These are phyloP conservation scores for Przewalskia tangutica DNA, from an alignment of 257 asterid genomes.

Conservation along the genomic window DNA sequence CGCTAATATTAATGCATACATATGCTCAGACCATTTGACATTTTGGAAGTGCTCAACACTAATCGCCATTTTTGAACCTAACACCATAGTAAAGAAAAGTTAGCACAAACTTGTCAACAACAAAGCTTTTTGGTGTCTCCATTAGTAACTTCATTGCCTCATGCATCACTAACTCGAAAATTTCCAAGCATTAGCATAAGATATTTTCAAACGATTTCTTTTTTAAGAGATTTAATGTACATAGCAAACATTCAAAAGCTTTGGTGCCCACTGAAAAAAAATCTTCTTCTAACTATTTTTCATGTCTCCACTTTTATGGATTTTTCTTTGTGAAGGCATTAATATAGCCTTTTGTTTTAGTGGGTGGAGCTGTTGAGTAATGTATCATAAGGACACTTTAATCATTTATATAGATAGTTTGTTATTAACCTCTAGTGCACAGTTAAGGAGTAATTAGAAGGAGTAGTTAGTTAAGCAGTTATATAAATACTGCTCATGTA, in stretches of 20 bases:
- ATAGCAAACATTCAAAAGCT: background rate
- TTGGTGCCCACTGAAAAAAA: background rate
- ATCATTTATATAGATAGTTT: no score
- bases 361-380: background rate
- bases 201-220: background rate
- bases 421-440: no score
- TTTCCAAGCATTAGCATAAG: background rate
- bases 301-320: background rate
- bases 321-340: background rate
- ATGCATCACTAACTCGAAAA: background rate
- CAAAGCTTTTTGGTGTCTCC: background rate
- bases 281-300: background rate
- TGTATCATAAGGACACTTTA: background rate
- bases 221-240: background rate
- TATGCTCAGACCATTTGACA: background rate
- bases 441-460: no score
- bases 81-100: background rate
- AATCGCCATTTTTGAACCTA: background rate
- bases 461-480: no score
- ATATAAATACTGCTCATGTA: no score
- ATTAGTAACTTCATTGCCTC: background rate
- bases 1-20: no score
- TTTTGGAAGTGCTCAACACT: background rate
- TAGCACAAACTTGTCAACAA: background rate
- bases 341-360: background rate